Conservation (phyloP, 106 monocot genomes). For the Platanthera guangdongensis region DNA sequence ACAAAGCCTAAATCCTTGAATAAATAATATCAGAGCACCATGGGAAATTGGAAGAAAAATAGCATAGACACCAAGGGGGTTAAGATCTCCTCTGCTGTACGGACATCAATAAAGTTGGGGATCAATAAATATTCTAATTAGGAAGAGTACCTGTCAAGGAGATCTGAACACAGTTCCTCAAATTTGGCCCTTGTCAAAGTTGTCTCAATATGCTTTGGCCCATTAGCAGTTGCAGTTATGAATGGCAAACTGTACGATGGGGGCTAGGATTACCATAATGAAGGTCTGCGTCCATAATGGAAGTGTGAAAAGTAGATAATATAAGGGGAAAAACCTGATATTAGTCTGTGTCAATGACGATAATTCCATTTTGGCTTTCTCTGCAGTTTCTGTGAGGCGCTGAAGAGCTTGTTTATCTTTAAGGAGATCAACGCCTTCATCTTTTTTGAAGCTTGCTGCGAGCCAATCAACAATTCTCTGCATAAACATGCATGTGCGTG, state of each 20-base stretch:
- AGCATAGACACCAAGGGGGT: neutral
- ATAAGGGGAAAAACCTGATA: constrained; percentile 27
- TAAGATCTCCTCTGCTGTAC: neutral
- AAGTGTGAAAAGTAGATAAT: neutral
- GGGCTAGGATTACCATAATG: neutral
- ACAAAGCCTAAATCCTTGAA: neutral
- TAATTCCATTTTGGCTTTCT: constrained; percentile 70
- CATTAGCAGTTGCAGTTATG: constrained; percentile 70
- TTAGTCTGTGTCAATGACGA: constrained; percentile 61
- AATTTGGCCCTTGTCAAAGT: constrained; percentile 62
- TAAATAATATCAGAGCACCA: neutral
- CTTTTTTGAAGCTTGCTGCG: constrained; percentile 42
- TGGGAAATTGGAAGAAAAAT: neutral
- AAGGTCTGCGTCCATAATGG: neutral
- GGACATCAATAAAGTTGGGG: too few species aligned
- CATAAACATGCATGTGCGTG: too few species aligned
- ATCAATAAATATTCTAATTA: too few species aligned
- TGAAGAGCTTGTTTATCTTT: constrained; percentile 75
- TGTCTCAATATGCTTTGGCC: constrained; percentile 64
- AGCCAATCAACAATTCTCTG: constrained; percentile 62
- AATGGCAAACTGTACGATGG: constrained; percentile 46
- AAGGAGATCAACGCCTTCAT: constrained; percentile 63
- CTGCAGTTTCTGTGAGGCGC: constrained; percentile 59
- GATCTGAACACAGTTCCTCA: constrained; percentile 63
- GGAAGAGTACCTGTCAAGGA: constrained; percentile 51